Percentiles rank a stretch among this genome's conserved stretches.
These are phyloP conservation scores for Spathaspora arborariae DNA, from an alignment of 805 yeast genomes.

Conservation along the genomic window DNA sequence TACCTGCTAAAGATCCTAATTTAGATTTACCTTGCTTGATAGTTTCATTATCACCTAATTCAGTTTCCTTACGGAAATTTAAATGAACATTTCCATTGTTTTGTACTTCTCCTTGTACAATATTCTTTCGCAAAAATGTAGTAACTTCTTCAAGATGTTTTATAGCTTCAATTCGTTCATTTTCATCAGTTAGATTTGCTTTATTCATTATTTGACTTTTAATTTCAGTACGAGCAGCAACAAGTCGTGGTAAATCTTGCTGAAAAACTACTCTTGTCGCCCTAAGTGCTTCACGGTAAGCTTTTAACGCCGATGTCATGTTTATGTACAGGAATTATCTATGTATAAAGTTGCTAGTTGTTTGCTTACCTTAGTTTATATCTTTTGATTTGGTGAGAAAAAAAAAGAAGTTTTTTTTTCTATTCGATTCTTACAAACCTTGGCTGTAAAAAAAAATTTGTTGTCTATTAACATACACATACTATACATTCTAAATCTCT, in stretches of 20 bases:
- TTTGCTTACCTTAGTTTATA: not conserved
- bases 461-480: not conserved
- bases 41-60: constrained; percentile 86
- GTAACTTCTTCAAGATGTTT: constrained; percentile 67
- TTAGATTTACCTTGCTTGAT: constrained; percentile 49
- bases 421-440: not conserved
- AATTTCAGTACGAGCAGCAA: constrained; percentile 59
- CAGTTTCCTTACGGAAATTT: constrained; percentile 77
- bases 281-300: constrained; percentile 64
- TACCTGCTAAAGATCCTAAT: constrained; percentile 47
- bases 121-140: constrained; percentile 59
- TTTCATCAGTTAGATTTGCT: constrained; percentile 15
- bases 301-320: constrained; percentile 18
- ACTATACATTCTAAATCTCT: not conserved
- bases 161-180: constrained; percentile 39
- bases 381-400: not conserved
- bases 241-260: constrained; percentile 44
- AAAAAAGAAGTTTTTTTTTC: not conserved
- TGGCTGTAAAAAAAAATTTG: not conserved
- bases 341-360: not conserved
- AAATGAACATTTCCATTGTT: constrained; percentile 47
- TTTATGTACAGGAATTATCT: not conserved
- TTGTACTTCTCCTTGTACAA: constrained; percentile 77
- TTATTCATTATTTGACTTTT: constrained; percentile 47
- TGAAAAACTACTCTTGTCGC: constrained; percentile 62